These are phyloP conservation scores for Chlamydomonas sp. DNA, from an alignment of 139 green algal species.

Conservation along the genomic window DNA sequence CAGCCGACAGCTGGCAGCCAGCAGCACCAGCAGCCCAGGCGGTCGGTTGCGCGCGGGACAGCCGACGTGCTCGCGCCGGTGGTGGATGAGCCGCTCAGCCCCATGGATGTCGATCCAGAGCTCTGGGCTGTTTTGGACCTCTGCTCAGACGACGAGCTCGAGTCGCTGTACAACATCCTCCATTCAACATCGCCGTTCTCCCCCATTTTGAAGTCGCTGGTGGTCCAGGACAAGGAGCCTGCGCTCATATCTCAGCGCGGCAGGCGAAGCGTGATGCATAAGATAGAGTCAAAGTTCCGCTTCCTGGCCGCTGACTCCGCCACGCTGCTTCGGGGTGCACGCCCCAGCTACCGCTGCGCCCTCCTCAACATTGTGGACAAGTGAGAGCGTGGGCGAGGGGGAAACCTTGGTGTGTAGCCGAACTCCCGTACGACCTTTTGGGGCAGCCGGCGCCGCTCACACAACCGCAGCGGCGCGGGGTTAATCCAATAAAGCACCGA, in stretches of 20 bases:
- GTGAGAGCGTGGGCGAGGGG: conserved; percentile 39
- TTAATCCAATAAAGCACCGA: too few relatives aligned
- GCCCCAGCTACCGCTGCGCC: conserved; percentile 75
- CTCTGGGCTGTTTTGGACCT: conserved; percentile 75
- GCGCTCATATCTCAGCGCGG: conserved; percentile 47
- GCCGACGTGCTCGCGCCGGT: background rate
- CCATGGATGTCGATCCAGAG: conserved; percentile 29
- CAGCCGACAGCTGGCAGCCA: too few relatives aligned
- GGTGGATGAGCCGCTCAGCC: conserved; percentile 16
- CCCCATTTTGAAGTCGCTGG: conserved; percentile 58
- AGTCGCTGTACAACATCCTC: conserved; percentile 54
- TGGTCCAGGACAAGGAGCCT: conserved; percentile 57
- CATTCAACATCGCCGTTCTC: conserved; percentile 64
- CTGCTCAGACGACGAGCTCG: conserved; percentile 81
- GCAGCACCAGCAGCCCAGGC: too few relatives aligned
- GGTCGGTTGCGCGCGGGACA: too few relatives aligned
- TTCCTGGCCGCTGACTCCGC: conserved; percentile 82
- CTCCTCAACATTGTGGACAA: conserved; percentile 77
- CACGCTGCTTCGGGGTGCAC: conserved; percentile 64
- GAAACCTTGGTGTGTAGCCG: background rate
- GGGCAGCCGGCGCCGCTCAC: too few relatives aligned
- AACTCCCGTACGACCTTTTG: background rate
- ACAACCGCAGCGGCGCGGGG: too few relatives aligned
- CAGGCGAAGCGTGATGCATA: conserved; percentile 58
- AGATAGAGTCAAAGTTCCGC: conserved; percentile 80